Percentiles rank a stretch among this genome's conserved stretches.
Conservation (phyloP, 768 basidiomycete species). For the Suillus sp. region DNA sequence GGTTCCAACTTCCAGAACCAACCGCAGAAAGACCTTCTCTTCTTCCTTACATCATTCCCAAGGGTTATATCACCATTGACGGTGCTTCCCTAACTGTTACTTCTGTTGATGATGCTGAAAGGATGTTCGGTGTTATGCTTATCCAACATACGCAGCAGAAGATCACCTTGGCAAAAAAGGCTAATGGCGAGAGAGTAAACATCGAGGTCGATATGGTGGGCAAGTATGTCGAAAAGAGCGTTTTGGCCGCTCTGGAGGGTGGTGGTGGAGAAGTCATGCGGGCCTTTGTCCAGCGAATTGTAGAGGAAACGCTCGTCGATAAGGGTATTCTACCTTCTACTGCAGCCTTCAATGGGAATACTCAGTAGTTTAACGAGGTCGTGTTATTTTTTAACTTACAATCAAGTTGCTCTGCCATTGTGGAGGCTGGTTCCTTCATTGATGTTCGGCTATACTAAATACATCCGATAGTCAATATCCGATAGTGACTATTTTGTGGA, state of each 20-base stretch:
- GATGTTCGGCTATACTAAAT: conserved; percentile 1
- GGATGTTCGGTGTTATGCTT: conserved; percentile 88
- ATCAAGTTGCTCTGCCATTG: not conserved
- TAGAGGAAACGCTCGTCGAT: conserved; percentile 53
- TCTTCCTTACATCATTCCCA: conserved; percentile 83
- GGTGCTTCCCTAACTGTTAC: conserved; percentile 94
- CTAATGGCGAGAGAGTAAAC: conserved; percentile 81
- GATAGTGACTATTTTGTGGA: conserved; percentile 4
- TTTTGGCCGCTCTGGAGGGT: conserved; percentile 64
- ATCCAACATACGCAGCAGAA: conserved; percentile 92
- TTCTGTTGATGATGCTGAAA: conserved; percentile 59
- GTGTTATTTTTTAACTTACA: not conserved
- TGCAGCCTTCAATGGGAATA: not conserved
- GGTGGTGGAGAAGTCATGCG: conserved; percentile 50
- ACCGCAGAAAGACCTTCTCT: conserved; percentile 62
- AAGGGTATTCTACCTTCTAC: conserved; percentile 44
- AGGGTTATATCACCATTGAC: conserved; percentile 94
- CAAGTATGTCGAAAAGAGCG: conserved; percentile 88
- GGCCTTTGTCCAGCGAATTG: conserved; percentile 56
- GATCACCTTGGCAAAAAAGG: conserved; percentile 78
- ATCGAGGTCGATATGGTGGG: conserved; percentile 96
- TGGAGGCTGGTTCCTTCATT: not conserved
- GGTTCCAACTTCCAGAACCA: conserved; percentile 72
- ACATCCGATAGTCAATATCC: not conserved
- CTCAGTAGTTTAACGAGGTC: not conserved